These are phyloP conservation scores for Leccinum pellstonianum DNA, from an alignment of 768 basidiomycete genomes.

Conservation along the genomic window DNA sequence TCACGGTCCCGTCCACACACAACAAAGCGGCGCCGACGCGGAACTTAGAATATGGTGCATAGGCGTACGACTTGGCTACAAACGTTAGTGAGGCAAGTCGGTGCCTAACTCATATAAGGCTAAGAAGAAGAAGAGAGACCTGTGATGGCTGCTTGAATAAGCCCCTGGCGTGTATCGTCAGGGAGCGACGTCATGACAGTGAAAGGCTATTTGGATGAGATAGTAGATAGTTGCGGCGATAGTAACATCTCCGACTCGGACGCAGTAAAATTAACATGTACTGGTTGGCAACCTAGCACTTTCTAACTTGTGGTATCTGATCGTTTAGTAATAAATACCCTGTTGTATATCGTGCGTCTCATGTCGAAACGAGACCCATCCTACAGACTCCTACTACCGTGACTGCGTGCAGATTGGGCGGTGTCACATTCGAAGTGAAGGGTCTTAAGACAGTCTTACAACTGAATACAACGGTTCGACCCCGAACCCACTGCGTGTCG, in stretches of 20 bases:
- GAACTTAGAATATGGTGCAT: conserved; percentile 88
- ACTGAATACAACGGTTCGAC: conserved; percentile 24
- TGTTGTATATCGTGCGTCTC: background rate
- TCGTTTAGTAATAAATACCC: background rate
- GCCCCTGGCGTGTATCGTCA: conserved; percentile 41
- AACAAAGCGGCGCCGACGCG: conserved; percentile 89
- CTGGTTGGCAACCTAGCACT: background rate
- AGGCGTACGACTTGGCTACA: conserved; percentile 67
- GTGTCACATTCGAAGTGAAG: background rate
- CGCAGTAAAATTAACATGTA: background rate
- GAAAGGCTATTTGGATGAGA: background rate
- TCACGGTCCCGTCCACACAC: conserved; percentile 62
- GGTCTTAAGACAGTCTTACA: conserved; percentile 12
- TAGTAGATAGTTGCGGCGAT: background rate
- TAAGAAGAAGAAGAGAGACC: conserved; percentile 1
- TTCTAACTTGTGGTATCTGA: conserved; percentile 6
- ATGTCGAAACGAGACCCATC: conserved; percentile 53
- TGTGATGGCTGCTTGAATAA: conserved; percentile 52
- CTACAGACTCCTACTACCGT: no score
- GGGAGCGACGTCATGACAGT: conserved; percentile 31
- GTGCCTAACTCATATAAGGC: background rate
- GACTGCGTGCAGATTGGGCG: no score
- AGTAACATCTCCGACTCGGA: background rate
- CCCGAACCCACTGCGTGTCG: background rate
- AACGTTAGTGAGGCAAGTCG: background rate